Evolutionary conservation across 1,284 basidiomycete genomes (phyloP).

Genomic region (Thecaphora thlaspeos): DNA sequence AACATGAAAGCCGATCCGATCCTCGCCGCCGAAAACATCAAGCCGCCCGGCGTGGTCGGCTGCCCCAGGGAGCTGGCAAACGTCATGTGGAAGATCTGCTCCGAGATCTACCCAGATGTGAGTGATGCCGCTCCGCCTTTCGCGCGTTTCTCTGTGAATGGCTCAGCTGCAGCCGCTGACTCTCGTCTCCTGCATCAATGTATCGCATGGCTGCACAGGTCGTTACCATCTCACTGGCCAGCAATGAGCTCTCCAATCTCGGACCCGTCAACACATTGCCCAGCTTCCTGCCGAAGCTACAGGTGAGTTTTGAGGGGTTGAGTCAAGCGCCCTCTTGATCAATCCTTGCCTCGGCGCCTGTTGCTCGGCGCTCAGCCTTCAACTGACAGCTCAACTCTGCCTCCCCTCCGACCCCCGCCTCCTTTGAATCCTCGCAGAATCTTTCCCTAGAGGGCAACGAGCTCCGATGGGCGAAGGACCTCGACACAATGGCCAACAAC

Average conservation of each 20-base stretch:
- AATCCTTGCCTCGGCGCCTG: too few relatives aligned
- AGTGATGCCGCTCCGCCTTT: constrained; percentile 16
- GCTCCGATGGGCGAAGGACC: constrained; percentile 54
- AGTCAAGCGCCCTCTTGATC: too few relatives aligned
- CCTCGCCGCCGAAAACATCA: constrained; percentile 68
- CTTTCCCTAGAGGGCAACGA: constrained; percentile 69
- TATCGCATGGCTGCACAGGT: too few relatives aligned
- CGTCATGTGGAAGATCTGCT: constrained; percentile 81
- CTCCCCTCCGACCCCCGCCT: too few relatives aligned
- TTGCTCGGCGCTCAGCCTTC: too few relatives aligned
- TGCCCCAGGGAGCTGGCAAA: constrained; percentile 68
- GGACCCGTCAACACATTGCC: constrained; percentile 37
- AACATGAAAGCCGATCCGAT: constrained; percentile 71
- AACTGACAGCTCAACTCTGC: too few relatives aligned
- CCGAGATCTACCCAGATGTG: constrained; percentile 73
- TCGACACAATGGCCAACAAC: constrained; percentile 32
- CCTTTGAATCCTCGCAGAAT: constrained; percentile 63
- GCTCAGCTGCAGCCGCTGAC: not conserved
- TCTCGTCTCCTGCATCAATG: constrained; percentile 1
- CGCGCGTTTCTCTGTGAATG: too few relatives aligned
- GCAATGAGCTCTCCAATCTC: constrained; percentile 40
- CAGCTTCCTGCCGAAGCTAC: constrained; percentile 62
- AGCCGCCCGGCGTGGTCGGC: constrained; percentile 68
- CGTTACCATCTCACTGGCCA: constrained; percentile 41
- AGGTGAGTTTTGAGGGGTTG: constrained; percentile 10